A percentile compares a stretch with the other conserved stretches of the same genome.
Evolutionary conservation across 148 eudicot species (phyloP).

Genomic region (Chenopodium formosanum): DNA sequence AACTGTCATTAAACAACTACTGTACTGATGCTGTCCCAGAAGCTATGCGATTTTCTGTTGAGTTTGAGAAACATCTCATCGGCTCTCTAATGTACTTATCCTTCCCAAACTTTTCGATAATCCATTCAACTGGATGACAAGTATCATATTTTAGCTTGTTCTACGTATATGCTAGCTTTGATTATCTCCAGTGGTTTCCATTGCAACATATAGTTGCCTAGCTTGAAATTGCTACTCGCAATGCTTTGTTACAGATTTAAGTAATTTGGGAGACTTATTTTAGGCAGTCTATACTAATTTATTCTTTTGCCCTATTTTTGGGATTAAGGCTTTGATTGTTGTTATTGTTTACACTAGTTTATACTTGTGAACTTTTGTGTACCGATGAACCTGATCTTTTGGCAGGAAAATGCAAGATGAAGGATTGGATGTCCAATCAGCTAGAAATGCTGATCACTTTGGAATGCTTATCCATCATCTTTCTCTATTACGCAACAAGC

Average conservation of each 20-base stretch:
- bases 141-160: background rate
- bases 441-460: slow-evolving; percentile 71
- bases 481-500: slow-evolving; percentile 86
- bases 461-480: slow-evolving; percentile 92
- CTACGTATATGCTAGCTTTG: background rate
- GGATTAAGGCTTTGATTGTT: no score
- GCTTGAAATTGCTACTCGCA: background rate
- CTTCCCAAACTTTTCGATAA: background rate
- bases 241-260: background rate
- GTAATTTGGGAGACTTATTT: background rate
- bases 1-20: background rate
- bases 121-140: background rate
- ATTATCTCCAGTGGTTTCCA: background rate
- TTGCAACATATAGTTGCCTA: background rate
- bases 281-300: background rate
- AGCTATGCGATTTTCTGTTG: background rate
- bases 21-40: background rate
- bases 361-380: background rate
- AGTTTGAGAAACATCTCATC: background rate
- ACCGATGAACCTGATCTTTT: slow-evolving; percentile 7
- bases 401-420: slow-evolving; percentile 88
- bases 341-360: background rate
- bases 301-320: background rate
- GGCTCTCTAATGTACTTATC: background rate
- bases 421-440: slow-evolving; percentile 53